Evolutionary conservation across 1,284 basidiomycete genomes (phyloP), one percentile per base, ranked within the genome.

Genomic region (Ustilago cynodontis): DNA sequence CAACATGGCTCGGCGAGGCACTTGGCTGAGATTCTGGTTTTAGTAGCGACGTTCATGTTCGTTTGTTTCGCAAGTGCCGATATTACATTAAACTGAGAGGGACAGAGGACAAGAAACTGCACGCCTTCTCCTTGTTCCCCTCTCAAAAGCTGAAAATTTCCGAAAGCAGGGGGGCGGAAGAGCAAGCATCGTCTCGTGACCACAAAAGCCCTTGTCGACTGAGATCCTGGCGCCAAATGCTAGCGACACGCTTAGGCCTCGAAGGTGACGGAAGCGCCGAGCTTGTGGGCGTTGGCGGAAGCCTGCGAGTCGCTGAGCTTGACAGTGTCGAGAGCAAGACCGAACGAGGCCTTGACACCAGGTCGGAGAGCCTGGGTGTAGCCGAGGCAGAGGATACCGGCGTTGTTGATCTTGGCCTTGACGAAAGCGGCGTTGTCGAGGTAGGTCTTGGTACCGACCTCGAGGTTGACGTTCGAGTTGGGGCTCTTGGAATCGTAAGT

Each of bases 401-500:
- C 87, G 89, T 96, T 96, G 92, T 97, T 98, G 89, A 99, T 96
- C 91, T 99, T 99, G 84, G 94, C 94, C 91, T 99, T 97, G 89
- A 97, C 90, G 86, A 94, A 97, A 24, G 94, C 92, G 82, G 94
- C 92, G 63, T 90, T 88, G 89, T 97, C 94, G 78, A 96, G 91
- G 89, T 92, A 92, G 62, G 84, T 86, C 91, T 98, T 98, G 86
- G 94, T 91, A 86, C 96, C 96, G 79, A 99, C 95, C 89, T 99
- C 96, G 85, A 99, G 91, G 77, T 90, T 91, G 86, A 98, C 93
- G 87, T 92, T 92, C 78, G 92, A 91, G 79, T 93, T 91, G 54
- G 85, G 65, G 67, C 92, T 90, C 89, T 97, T 96, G 88, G 93
- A 91, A 89, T 98, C 95, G 88, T 97, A 99, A 87, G 96, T 91